phyloP scores from a whole-genome alignment of 306 rosid species.

The Rosa rugosa region DNA sequence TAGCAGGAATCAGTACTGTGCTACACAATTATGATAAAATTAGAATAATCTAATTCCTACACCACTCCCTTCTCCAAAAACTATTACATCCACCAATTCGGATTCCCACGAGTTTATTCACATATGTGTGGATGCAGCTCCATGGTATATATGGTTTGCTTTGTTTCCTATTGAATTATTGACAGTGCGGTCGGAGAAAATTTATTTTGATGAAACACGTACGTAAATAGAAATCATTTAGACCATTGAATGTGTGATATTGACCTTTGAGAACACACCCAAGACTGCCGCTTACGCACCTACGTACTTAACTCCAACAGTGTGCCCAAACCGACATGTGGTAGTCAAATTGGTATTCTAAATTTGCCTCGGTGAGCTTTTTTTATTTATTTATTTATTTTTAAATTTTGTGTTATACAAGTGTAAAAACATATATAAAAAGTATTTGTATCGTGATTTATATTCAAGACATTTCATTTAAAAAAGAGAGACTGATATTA shows the following conservation, averaged over 20 bases:
- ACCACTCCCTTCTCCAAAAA: background rate
- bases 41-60: background rate
- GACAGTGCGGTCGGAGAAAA: background rate
- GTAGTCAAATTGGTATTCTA: background rate
- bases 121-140: background rate
- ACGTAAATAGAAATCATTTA: background rate
- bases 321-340: background rate
- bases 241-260: background rate
- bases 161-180: background rate
- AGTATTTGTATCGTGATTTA: no score
- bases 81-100: background rate
- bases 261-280: background rate
- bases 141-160: background rate
- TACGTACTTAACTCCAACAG: background rate
- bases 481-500: no score
- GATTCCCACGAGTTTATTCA: background rate
- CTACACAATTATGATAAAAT: no score
- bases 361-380: background rate
- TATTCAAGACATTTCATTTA: no score
- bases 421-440: no score
- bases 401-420: background rate
- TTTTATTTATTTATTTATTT: no score
- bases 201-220: background rate
- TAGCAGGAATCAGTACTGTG: background rate
- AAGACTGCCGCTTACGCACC: background rate